Base-by-base conservation (phyloP, 2,329 filamentous ascomycete genomes). In the Pseudogymnoascus sp. region DNA sequence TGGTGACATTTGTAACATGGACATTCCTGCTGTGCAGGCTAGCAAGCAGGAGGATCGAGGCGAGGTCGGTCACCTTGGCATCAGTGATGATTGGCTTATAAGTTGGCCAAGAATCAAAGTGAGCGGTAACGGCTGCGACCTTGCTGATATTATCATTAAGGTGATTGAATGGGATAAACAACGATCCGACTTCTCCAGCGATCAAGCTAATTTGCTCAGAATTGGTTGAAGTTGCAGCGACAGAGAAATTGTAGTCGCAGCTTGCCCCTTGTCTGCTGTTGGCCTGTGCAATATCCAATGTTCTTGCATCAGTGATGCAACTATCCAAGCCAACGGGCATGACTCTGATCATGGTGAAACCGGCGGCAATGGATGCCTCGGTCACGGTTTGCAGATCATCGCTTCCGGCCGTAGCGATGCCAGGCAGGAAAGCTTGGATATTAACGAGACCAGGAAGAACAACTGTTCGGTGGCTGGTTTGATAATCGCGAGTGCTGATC, bases 61-160 rank as follows among this genome's bases (percentile, higher is more conserved):
- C 88, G 61, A 92, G 79, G 68, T 92, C 88, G 1, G 86, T 90
- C 60, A 85, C 83, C 76, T 89, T 90, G 58, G 88, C 89, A 73
- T 92, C 88, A 0, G 89, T 92, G 67, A 92, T 78, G 67, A 92
- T 89, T 57, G 88, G 87, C 76, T 92, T 92, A 76, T 83, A 85
- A 3, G 78, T 76, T 34, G 88, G 88, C 88, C 88, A 92, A 21
- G 84, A 80, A 62, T 85, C 85, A 68, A 92, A 92, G 75, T 92
- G 88, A 62, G 85, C 82, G 59, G 86, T 89, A 63, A 91, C 86
- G 8, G 88, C 84, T 18, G 88, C 86, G 48, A 91, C 88, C 76
- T 90, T 90, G 79, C 84, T 90, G 72, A 92, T 90, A 72, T 91
- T 92, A 66, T 87, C 88, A 62, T 86, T 88, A 23, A 91, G 76